phyloP scores from a whole-genome alignment of 1,284 basidiomycete species.

The Ustilago tritici region DNA sequence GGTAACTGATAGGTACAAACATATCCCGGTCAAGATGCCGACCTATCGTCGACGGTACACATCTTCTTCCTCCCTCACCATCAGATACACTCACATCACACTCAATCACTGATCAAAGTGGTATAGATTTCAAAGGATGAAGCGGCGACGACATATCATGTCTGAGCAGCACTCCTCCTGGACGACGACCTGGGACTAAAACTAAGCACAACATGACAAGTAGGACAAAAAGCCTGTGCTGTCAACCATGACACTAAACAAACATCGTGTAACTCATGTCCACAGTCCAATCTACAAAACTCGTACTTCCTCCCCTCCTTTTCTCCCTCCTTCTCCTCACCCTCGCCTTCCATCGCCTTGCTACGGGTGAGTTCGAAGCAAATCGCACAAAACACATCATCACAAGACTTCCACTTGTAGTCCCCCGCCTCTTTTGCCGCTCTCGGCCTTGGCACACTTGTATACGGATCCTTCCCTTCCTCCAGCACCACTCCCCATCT shows the following conservation, averaged over 20 bases:
- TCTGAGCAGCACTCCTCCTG: conserved; percentile 4
- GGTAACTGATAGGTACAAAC: conserved; percentile 10
- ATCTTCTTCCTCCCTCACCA: neutral
- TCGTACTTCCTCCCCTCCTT: conserved; percentile 8
- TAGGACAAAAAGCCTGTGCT: conserved; percentile 56
- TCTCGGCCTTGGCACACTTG: conserved; percentile 22
- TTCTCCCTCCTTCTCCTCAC: neutral
- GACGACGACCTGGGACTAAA: conserved; percentile 32
- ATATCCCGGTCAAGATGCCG: conserved; percentile 25
- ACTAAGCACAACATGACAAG: conserved; percentile 51
- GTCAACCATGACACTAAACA: conserved; percentile 55
- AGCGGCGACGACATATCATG: neutral
- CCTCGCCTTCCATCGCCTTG: neutral
- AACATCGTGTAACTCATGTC: conserved; percentile 56
- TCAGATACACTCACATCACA: neutral
- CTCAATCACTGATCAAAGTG: neutral
- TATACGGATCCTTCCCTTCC: conserved; percentile 30
- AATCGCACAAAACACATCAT: conserved; percentile 52
- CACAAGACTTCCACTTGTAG: conserved; percentile 49
- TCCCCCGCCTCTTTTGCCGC: conserved; percentile 34
- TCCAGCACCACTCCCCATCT: conserved; percentile 45
- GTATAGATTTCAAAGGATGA: neutral
- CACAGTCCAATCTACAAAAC: conserved; percentile 52
- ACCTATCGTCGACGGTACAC: neutral
- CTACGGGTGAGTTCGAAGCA: conserved; percentile 51